Conservation (phyloP, 225 moss, liverwort and hornwort genomes). For the Sphagnum tenellum region DNA sequence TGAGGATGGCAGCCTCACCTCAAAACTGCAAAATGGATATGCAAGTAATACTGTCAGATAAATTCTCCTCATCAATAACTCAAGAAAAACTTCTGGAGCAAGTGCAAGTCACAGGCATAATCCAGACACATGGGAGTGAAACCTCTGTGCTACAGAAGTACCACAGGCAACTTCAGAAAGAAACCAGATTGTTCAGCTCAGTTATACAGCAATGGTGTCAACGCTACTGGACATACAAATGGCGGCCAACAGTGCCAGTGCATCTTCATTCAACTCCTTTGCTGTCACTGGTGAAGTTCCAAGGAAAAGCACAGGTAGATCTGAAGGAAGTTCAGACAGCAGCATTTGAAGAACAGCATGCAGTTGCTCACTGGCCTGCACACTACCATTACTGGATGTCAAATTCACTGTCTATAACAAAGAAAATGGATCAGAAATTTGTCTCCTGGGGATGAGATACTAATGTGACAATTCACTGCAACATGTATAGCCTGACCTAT, state of each 20-base stretch:
- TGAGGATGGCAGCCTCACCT: constrained; percentile 45
- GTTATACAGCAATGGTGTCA: no score
- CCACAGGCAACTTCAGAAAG: no score
- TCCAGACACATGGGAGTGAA: no score
- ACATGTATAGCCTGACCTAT: no score
- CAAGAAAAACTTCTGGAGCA: no score
- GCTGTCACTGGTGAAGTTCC: constrained; percentile 52
- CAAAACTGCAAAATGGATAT: constrained; percentile 58
- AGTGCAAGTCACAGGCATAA: no score
- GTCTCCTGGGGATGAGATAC: no score
- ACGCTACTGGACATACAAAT: constrained; percentile 27
- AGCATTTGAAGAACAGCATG: constrained; percentile 75
- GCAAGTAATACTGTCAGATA: background rate
- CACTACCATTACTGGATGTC: background rate
- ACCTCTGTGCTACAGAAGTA: no score
- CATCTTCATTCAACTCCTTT: constrained; percentile 55
- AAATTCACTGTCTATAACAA: background rate
- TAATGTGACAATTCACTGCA: no score
- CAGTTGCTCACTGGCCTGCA: constrained; percentile 73
- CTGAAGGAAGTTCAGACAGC: constrained; percentile 63
- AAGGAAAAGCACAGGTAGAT: constrained; percentile 67
- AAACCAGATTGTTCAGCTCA: no score
- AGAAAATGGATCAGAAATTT: no score
- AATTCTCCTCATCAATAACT: background rate
- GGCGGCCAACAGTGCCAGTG: constrained; percentile 36